These are phyloP conservation scores for Plasmopara muralis DNA, from an alignment of 352 stramenopile genomes.

Conservation along the genomic window DNA sequence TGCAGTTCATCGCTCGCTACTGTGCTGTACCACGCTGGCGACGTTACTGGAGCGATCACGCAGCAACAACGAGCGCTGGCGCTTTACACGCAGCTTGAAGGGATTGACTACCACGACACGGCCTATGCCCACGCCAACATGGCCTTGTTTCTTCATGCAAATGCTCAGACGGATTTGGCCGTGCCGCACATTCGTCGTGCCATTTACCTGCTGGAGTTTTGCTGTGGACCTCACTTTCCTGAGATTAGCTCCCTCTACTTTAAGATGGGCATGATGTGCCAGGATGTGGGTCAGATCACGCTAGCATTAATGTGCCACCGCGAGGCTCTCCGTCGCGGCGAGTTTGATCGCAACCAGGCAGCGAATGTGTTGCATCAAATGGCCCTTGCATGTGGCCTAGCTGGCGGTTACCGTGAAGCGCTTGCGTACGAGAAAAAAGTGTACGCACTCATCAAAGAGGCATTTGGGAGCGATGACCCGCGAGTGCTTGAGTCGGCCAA, in stretches of 20 bases:
- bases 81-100: constrained; percentile 88
- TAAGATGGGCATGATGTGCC: constrained; percentile 93
- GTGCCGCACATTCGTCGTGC: constrained; percentile 87
- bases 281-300: constrained; percentile 82
- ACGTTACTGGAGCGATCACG: constrained; percentile 82
- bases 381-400: constrained; percentile 71
- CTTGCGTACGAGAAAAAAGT: constrained; percentile 88
- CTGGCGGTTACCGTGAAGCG: constrained; percentile 77
- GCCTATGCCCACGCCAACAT: constrained; percentile 88
- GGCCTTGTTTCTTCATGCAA: constrained; percentile 87
- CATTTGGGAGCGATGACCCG: constrained; percentile 73
- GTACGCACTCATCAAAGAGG: constrained; percentile 75
- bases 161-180: constrained; percentile 77
- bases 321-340: constrained; percentile 79
- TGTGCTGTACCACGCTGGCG: constrained; percentile 89
- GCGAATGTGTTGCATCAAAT: constrained; percentile 86
- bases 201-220: constrained; percentile 92
- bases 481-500: constrained; percentile 74
- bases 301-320: constrained; percentile 85
- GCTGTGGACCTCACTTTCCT: constrained; percentile 84
- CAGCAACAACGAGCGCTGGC: constrained; percentile 88
- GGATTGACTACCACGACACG: constrained; percentile 90
- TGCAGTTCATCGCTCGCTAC: constrained; percentile 89
- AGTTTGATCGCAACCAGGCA: constrained; percentile 82
- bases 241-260: constrained; percentile 89